Base-by-base conservation (phyloP, 1,284 basidiomycete species). In the Boletus semigastroideus region DNA sequence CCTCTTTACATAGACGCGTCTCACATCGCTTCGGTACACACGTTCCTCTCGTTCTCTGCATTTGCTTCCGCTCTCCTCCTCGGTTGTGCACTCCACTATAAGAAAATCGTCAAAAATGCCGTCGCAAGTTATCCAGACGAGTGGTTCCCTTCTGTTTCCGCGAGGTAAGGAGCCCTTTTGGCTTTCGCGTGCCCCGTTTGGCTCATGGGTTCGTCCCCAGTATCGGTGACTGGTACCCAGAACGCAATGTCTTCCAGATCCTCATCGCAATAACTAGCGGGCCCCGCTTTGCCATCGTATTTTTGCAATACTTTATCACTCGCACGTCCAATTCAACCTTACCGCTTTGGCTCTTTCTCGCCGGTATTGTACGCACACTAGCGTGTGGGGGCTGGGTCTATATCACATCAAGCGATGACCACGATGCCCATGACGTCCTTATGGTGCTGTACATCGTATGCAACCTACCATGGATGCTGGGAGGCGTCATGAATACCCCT, bases 331-430 rank as follows among this genome's bases (percentile, higher is more conserved):
- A 64, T 22, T 80, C 80, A 17, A 72, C 61, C 38, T 68, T 82
- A n/a, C 77, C 87, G 0, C 73, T 72, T 14, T 59, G 84, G 49
- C 73, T 94, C 36, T 78, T 87, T 33, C 59, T 83, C 12, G 74
- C 78, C 28, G 93, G 94, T 0, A 58, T 93, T 14, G 65, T 90
- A 25, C 78, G 94, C 55, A 95, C 94, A 0, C 69, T 97, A 20
- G 80, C 84, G 6, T 97, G 94, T 59, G 92, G 89, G 25, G 93
- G 93, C 25, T 98, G 93, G 93, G 91, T 96, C 42, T 97, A 87
- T 64, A 85, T 97, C 62, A 96, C 94, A 0, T 89, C 87, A 5
- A 82, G 71, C 34, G 91, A 94, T 62, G 80, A 90, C 67, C 88
- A 90, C 60, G 86, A 90, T 63, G 76, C 80, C 16, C 94, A 98